Evolutionary conservation across 805 yeast genomes (phyloP), one percentile per base, ranked within the genome.

Genomic region (Lipomyces mesembrius): DNA sequence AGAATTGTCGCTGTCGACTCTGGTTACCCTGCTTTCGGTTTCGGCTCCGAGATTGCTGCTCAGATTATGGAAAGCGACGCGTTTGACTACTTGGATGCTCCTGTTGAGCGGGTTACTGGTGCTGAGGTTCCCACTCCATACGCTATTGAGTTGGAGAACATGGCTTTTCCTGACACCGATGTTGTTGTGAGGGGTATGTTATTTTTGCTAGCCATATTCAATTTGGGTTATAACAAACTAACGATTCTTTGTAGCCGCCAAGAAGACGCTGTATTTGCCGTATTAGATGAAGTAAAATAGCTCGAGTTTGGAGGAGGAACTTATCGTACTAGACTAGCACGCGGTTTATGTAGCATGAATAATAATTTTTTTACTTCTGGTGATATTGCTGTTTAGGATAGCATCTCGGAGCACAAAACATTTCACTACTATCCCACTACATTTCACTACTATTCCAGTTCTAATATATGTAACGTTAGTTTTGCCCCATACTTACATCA

Each of bases 41-140:
- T 95, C 73, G 99, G 99, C 77, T 91, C 98, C 63, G 99, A 95
- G 85, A 91, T 95, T 76, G 87, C 93, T 79, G 99, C 98, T 70
- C 97, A 92, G 82, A 84, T 95, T 78, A 92, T 95, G 97, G 99
- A 95, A 83, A 87, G 96, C 66, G 98, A 93, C 82, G 98, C 97
- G 62, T 95, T 95, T 74, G 99, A 95, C 82, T 91, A 92, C 87
- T 87, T 95, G 78, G 99, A 95, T 82, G 96, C 98, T 69, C 99
- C 99, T 75, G 91, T 95, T 73, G 96, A 89, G 83, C 92, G 99
- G 85, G 94, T 93, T 76, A 95, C 99, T 67, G 99, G 99, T 80
- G 96, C 98, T 78, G 99, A 95, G 83, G 98, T 93, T 39, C 99
- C 99, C 81, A 95, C 99, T 74, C 99, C 99, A 72, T 95, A 95